Conservation (phyloP, 768 basidiomycete genomes). For the Russula olivacea region DNA sequence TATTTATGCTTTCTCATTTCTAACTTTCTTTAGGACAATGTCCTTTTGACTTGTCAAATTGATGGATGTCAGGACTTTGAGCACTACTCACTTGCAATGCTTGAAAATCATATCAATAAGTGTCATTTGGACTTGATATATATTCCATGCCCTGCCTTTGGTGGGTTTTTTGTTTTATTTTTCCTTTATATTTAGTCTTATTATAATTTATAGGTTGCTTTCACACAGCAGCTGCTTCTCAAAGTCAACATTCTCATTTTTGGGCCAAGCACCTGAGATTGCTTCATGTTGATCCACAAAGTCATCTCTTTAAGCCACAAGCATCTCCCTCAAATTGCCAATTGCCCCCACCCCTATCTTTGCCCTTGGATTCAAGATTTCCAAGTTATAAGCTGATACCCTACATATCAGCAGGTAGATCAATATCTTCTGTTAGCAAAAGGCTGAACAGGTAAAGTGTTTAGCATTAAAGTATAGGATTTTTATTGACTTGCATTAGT, state of each 20-base stretch:
- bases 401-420: neutral
- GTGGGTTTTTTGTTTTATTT: neutral
- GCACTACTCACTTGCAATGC: slow-evolving; percentile 1
- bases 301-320: neutral
- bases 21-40: neutral
- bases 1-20: neutral
- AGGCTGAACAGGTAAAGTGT: slow-evolving; percentile 2
- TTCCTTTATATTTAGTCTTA: neutral
- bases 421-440: neutral
- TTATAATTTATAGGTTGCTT: slow-evolving; percentile 1
- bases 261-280: neutral
- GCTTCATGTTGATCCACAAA: neutral
- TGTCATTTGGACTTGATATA: neutral
- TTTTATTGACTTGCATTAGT: neutral
- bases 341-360: neutral
- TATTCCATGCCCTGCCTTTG: slow-evolving; percentile 11
- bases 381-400: neutral
- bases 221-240: neutral
- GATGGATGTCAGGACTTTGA: neutral
- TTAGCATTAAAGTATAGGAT: neutral
- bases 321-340: neutral
- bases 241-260: neutral
- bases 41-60: slow-evolving; percentile 1
- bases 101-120: neutral
- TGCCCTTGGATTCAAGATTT: neutral